phyloP scores from a whole-genome alignment of 2,329 filamentous ascomycete species.

The Colletotrichum gloeosporioides region DNA sequence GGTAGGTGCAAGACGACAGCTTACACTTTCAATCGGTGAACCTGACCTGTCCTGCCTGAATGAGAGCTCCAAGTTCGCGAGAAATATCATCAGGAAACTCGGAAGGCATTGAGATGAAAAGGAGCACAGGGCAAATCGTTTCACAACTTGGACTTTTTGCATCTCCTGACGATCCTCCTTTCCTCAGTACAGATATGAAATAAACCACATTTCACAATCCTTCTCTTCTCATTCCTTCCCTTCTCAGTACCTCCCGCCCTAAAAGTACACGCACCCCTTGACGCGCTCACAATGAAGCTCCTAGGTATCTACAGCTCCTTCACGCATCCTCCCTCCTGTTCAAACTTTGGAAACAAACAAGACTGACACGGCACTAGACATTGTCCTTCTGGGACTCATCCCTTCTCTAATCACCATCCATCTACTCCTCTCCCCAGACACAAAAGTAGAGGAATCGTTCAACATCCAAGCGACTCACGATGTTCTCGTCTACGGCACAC shows the following conservation, averaged over 20 bases:
- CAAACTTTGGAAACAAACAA: neutral
- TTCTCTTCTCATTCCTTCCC: neutral
- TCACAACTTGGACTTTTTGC: constrained; percentile 4
- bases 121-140: constrained; percentile 19
- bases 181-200: neutral
- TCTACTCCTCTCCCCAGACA: constrained; percentile 80
- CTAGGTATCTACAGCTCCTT: constrained; percentile 17
- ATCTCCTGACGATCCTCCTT: neutral
- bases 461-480: constrained; percentile 95
- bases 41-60: neutral
- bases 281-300: constrained; percentile 25
- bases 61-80: constrained; percentile 2
- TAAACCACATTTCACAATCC: neutral
- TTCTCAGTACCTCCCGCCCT: neutral
- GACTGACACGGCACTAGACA: constrained; percentile 40
- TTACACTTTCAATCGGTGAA: constrained; percentile 12
- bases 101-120: constrained; percentile 12
- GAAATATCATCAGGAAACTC: neutral
- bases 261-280: neutral
- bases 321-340: neutral
- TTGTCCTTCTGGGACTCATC: constrained; percentile 58
- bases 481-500: constrained; percentile 81
- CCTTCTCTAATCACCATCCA: constrained; percentile 71
- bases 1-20: constrained; percentile 18
- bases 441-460: constrained; percentile 98